Evolutionary conservation across 2,329 filamentous ascomycete species (phyloP).

Genomic region (Cyphellophora attinorum): DNA sequence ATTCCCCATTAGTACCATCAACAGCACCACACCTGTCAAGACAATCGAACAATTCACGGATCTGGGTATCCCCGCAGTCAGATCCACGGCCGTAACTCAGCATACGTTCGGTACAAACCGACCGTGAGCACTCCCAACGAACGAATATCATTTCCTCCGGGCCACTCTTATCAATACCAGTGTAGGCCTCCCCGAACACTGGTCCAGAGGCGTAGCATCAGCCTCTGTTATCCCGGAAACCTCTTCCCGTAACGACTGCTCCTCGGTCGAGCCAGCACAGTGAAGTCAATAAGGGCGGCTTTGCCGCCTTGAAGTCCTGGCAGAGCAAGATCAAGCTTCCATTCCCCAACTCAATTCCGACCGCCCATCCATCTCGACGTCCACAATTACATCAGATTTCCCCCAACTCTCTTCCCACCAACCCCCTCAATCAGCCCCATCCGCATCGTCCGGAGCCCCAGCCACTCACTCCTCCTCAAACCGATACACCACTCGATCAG

Average conservation of each 20-base stretch:
- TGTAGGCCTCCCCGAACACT: no score
- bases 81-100: not conserved
- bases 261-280: no score
- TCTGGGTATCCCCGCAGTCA: not conserved
- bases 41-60: not conserved
- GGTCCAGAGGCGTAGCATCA: no score
- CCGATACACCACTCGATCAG: not conserved
- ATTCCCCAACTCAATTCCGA: conserved; percentile 57
- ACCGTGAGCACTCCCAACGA: no score
- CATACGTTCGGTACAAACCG: no score
- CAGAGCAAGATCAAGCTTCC: conserved; percentile 54
- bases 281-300: conserved; percentile 23
- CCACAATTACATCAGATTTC: conserved; percentile 40
- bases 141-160: no score
- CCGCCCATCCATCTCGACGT: conserved; percentile 52
- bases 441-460: conserved; percentile 5
- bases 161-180: no score
- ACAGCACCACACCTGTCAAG: no score
- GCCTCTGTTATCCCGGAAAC: no score
- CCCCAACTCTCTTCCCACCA: conserved; percentile 33
- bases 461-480: conserved; percentile 9
- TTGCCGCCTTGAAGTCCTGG: conserved; percentile 59
- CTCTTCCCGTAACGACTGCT: no score
- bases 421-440: conserved; percentile 12
- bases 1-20: no score